Base-by-base conservation (phyloP, 2,329 filamentous ascomycete species). In the Diplodia sapinea region DNA sequence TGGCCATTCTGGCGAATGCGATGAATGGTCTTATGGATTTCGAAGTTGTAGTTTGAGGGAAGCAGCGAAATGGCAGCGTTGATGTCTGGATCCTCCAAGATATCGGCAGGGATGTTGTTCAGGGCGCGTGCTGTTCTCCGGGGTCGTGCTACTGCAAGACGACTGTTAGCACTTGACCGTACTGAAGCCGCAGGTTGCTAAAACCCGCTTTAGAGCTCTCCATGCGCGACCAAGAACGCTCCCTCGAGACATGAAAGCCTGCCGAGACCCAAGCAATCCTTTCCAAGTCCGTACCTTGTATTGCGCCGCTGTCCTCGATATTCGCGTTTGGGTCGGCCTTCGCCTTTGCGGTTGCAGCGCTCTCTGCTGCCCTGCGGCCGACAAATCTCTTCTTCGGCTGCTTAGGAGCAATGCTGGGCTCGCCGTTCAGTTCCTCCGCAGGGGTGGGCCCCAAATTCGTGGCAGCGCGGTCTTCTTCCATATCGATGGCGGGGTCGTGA, bases 1-100 rank as follows among this genome's bases (percentile, higher is more conserved):
- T 94, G 89, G 9, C 87, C 88, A 9, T 90, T 88, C 1, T 89
- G 90, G 54, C 92, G 90, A 78, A 99, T 94, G 57, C 94, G 89
- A 80, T 98, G 93, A 74, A 99, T 96, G 9, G 95, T 99, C 82
- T 99, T 99, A 77, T 93, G 95, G 67, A 99, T 93, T 82, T 99
- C 95, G 78, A 99, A 99, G 73, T 92, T 94, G 85, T 99, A 99
- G 83, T 99, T 99, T n/a, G 88, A 83, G 1, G 95, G 95, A 2
- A 99, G 87, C 38, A 99, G 86, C 6, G 88, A 85, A 68, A 98
- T 93, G 3, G 95, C 95, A 54, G 89, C 90, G 78, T 94, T 94
- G 74, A 99, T 91, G 57, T 91, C 91, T 57, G 89, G 84, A 74
- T 99, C 91, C 70, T 96, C 86, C 23, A 95, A 84, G 70, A 99